These are phyloP conservation scores for Epichloe uncinata DNA, from an alignment of 2,329 filamentous ascomycete species.

Conservation along the genomic window DNA sequence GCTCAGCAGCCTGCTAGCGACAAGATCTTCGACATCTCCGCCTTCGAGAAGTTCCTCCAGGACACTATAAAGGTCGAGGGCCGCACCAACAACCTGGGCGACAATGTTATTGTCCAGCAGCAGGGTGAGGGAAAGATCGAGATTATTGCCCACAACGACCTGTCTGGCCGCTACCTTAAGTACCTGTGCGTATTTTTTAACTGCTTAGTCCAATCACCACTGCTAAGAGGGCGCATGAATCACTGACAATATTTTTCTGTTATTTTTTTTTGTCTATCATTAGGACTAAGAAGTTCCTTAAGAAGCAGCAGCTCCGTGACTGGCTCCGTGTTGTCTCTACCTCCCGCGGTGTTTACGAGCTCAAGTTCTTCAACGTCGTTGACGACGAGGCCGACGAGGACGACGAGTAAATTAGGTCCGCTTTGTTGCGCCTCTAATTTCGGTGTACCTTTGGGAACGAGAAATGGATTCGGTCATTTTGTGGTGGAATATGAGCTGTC, in stretches of 20 bases:
- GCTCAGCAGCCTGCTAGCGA: conserved; percentile 94
- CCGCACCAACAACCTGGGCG: conserved; percentile 95
- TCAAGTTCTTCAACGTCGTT: conserved; percentile 99
- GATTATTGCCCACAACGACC: conserved; percentile 92
- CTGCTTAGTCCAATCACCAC: too few species aligned
- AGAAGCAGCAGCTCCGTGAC: conserved; percentile 99
- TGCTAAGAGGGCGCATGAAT: background rate
- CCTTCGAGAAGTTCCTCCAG: conserved; percentile 99
- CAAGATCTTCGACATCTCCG: conserved; percentile 99
- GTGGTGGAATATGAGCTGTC: background rate
- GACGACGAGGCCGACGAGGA: conserved; percentile 97
- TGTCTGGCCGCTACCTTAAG: conserved; percentile 98
- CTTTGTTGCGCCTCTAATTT: conserved; percentile 4
- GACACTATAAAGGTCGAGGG: conserved; percentile 99
- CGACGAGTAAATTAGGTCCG: conserved; percentile 64
- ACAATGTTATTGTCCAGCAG: conserved; percentile 81
- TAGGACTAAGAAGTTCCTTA: conserved; percentile 99
- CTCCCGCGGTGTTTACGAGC: conserved; percentile 96
- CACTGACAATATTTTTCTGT: background rate
- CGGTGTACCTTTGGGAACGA: background rate
- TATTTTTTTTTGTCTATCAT: background rate
- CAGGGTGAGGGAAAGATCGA: conserved; percentile 94
- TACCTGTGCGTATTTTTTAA: conserved; percentile 64
- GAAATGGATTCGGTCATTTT: background rate
- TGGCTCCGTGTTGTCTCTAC: conserved; percentile 99